Evolutionary conservation across 208 protist species (phyloP), one percentile per base, ranked within the genome.

Genomic region (Leishmania lainsoni): DNA sequence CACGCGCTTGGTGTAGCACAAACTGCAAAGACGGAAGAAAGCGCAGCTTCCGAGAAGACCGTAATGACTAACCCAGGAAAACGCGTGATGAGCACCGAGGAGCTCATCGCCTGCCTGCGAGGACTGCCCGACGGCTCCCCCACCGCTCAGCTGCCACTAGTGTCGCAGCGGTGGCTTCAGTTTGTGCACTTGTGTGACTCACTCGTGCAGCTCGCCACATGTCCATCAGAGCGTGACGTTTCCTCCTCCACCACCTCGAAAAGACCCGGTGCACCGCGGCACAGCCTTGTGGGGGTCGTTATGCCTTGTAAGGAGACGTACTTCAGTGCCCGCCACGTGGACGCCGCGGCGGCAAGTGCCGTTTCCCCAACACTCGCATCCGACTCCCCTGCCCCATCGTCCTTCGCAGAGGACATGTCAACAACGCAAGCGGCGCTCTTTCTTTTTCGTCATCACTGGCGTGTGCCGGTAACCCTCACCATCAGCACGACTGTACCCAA

Each of bases 241-340:
- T 17, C 16, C 5, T 22, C 16, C 14, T 9, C 35, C 70, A 26
- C 78, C 12, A 1, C 56, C 1, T 58, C 51, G 1, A 17, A 65
- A 29, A 61, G 49, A 2, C 26, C 29, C 51, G 4, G 26, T 35
- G 39, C 76, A 10, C 17, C 76, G 0, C 35, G 42, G 29, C 32
- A 49, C 5, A 29, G n/a, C 6, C 73, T 83, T 2, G 17, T 29
- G 32, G 79, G 81, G 14, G 77, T 85, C 1, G 73, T 68, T 4
- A 32, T 88, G 5, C 81, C 85, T 3, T 88, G 85, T 52, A 88
- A 88, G 51, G 81, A 88, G 59, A 75, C 79, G 26, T 88, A 88
- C 75, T 88, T 85, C 51, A 29, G 71, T 16, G 54, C 35, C 32
- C 32, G 56, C 12, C n/a, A 48, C 12, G 9, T 61, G 29, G 12